phyloP scores from a whole-genome alignment of 2,329 filamentous ascomycete genomes.

The Bipolaris zeicola region DNA sequence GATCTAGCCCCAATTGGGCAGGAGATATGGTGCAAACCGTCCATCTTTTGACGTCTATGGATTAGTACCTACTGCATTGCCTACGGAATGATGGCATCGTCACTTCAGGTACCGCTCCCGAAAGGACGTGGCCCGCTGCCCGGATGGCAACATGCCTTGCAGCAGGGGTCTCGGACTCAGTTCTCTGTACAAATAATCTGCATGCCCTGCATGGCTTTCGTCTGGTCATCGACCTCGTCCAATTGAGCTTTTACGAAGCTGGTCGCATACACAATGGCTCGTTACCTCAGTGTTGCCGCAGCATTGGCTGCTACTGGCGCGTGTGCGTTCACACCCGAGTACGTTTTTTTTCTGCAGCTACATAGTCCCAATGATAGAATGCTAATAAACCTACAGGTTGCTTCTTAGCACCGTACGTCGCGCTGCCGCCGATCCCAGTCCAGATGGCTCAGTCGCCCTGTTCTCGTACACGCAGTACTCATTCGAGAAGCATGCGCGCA shows the following conservation, averaged over 20 bases:
- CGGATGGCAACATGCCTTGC: slow-evolving; percentile 16
- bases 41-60: slow-evolving; percentile 15
- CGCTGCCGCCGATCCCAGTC: slow-evolving; percentile 69
- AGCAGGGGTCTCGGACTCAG: slow-evolving; percentile 8
- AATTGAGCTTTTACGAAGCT: slow-evolving; percentile 36
- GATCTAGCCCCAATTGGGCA: slow-evolving; percentile 27
- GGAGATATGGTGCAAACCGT: slow-evolving; percentile 22
- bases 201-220: slow-evolving; percentile 19
- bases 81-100: neutral
- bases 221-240: slow-evolving; percentile 30
- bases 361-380: neutral
- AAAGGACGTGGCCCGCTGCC: slow-evolving; percentile 22
- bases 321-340: slow-evolving; percentile 45
- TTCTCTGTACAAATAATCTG: slow-evolving; percentile 32
- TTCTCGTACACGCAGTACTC: slow-evolving; percentile 78
- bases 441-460: slow-evolving; percentile 66
- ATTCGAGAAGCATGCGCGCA: slow-evolving; percentile 72
- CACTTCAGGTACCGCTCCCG: slow-evolving; percentile 18
- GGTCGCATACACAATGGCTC: slow-evolving; percentile 42
- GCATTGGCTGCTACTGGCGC: slow-evolving; percentile 43
- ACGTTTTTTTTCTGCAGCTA: slow-evolving; percentile 10
- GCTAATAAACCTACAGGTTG: slow-evolving; percentile 26
- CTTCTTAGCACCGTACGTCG: slow-evolving; percentile 76
- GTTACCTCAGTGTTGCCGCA: slow-evolving; percentile 39
- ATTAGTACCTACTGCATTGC: slow-evolving; percentile 12